Percentiles rank a stretch among this genome's conserved stretches.
Conservation (phyloP, 2,329 filamentous ascomycete genomes). For the Monosporascus sp. region DNA sequence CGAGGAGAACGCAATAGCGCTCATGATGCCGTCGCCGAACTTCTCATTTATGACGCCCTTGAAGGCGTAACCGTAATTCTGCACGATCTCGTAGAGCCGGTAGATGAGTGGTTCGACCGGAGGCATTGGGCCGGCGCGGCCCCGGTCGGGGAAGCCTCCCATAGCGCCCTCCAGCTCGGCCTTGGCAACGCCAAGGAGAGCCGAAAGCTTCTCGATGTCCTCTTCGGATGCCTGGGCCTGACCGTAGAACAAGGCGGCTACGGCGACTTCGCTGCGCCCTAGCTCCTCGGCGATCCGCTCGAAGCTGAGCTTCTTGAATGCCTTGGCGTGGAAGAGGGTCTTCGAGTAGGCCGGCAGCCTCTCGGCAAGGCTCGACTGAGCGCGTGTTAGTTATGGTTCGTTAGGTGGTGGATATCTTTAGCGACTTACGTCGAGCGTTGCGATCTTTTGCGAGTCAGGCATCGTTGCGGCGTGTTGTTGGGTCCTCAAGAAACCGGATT, state of each 20-base stretch:
- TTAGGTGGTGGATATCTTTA: neutral
- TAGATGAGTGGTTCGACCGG: slow-evolving; percentile 85
- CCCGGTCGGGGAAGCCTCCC: slow-evolving; percentile 73
- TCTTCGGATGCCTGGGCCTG: slow-evolving; percentile 68
- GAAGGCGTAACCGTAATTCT: slow-evolving; percentile 95
- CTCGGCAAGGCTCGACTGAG: slow-evolving; percentile 58
- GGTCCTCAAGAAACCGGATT: no score
- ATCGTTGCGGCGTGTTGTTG: slow-evolving; percentile 9
- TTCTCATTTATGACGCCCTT: slow-evolving; percentile 96
- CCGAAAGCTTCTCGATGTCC: slow-evolving; percentile 60
- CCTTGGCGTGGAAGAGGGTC: slow-evolving; percentile 77
- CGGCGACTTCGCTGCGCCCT: slow-evolving; percentile 74
- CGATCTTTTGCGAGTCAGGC: slow-evolving; percentile 17
- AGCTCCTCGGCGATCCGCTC: slow-evolving; percentile 69
- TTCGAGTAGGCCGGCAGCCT: slow-evolving; percentile 66
- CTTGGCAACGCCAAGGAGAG: slow-evolving; percentile 56
- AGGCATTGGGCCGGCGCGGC: slow-evolving; percentile 74
- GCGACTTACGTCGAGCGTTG: slow-evolving; percentile 23
- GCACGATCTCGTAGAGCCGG: slow-evolving; percentile 85
- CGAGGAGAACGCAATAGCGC: slow-evolving; percentile 84
- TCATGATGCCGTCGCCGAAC: slow-evolving; percentile 93
- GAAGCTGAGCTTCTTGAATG: slow-evolving; percentile 68
- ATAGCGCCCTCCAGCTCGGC: slow-evolving; percentile 56
- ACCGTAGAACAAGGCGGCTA: slow-evolving; percentile 87
- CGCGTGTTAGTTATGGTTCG: slow-evolving; percentile 1